phyloP scores from a whole-genome alignment of 345 rosid genomes.

The Cardamine resedifolia region DNA sequence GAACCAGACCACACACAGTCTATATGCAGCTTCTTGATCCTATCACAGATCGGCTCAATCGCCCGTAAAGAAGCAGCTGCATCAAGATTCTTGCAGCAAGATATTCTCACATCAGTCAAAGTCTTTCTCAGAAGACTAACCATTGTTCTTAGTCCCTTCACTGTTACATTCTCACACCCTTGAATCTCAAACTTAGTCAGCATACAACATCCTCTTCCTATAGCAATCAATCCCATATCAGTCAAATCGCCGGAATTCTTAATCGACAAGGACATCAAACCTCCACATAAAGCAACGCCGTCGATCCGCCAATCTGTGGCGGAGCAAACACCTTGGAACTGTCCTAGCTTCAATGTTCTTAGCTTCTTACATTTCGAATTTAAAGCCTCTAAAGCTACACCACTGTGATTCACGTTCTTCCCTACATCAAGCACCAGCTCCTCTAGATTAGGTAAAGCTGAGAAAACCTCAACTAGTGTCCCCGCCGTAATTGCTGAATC shows the following conservation, averaged over 20 bases:
- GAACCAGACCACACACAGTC: slow-evolving; percentile 77
- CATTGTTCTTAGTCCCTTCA: slow-evolving; percentile 64
- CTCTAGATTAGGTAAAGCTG: slow-evolving; percentile 53
- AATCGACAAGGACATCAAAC: slow-evolving; percentile 58
- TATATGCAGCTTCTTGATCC: slow-evolving; percentile 65
- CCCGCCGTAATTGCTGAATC: slow-evolving; percentile 56
- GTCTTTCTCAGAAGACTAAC: slow-evolving; percentile 50
- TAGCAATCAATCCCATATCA: slow-evolving; percentile 76
- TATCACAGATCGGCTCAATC: slow-evolving; percentile 59
- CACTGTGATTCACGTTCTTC: slow-evolving; percentile 64
- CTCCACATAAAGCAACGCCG: slow-evolving; percentile 71
- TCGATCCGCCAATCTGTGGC: slow-evolving; percentile 63
- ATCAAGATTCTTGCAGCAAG: slow-evolving; percentile 62
- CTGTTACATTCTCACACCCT: slow-evolving; percentile 78
- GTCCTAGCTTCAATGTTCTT: slow-evolving; percentile 58
- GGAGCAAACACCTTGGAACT: slow-evolving; percentile 67
- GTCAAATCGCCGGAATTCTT: slow-evolving; percentile 65
- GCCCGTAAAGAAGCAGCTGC: slow-evolving; percentile 57
- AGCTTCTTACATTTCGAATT: slow-evolving; percentile 54
- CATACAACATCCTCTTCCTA: slow-evolving; percentile 70
- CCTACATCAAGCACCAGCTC: slow-evolving; percentile 69
- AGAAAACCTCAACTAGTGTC: slow-evolving; percentile 50
- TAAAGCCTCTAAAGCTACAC: slow-evolving; percentile 55
- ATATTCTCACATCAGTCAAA: slow-evolving; percentile 65
- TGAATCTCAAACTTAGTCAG: slow-evolving; percentile 68